These are phyloP conservation scores for Lipomyces oligophaga DNA, from an alignment of 805 yeast genomes.

Conservation along the genomic window DNA sequence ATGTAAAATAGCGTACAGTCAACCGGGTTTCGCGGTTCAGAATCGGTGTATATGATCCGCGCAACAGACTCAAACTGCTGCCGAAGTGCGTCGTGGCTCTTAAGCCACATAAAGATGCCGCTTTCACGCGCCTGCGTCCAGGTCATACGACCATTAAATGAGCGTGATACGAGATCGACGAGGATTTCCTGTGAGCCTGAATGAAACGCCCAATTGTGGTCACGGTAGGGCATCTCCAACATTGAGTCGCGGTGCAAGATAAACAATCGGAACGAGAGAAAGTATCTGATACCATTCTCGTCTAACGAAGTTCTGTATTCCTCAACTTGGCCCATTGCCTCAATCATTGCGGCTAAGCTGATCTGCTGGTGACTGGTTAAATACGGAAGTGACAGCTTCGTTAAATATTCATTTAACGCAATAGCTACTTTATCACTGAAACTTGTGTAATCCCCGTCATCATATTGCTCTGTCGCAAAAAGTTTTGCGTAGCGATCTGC, in stretches of 20 bases:
- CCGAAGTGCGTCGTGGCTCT: conserved; percentile 42
- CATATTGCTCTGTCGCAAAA: conserved; percentile 5
- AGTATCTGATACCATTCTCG: conserved; percentile 64
- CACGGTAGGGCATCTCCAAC: conserved; percentile 64
- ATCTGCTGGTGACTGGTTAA: conserved; percentile 89
- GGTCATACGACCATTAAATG: conserved; percentile 46
- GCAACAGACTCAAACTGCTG: conserved; percentile 66
- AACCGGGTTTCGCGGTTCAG: conserved; percentile 65
- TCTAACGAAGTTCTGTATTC: conserved; percentile 47
- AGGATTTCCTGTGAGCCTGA: conserved; percentile 72
- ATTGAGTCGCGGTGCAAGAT: conserved; percentile 53
- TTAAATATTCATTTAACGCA: conserved; percentile 55
- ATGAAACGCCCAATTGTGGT: conserved; percentile 82
- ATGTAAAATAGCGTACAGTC: conserved; percentile 69
- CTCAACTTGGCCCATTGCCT: conserved; percentile 56
- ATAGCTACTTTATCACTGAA: conserved; percentile 47
- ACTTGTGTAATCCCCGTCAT: conserved; percentile 16
- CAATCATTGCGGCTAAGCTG: conserved; percentile 67
- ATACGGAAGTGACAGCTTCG: conserved; percentile 66
- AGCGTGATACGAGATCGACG: conserved; percentile 46
- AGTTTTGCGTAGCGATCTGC: conserved; percentile 17
- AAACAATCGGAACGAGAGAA: conserved; percentile 23
- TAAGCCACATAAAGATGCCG: conserved; percentile 72
- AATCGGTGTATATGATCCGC: conserved; percentile 58
- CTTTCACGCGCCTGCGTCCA: conserved; percentile 61